phyloP scores from a whole-genome alignment of 306 rosid genomes.

The Casuarina equisetifolia region DNA sequence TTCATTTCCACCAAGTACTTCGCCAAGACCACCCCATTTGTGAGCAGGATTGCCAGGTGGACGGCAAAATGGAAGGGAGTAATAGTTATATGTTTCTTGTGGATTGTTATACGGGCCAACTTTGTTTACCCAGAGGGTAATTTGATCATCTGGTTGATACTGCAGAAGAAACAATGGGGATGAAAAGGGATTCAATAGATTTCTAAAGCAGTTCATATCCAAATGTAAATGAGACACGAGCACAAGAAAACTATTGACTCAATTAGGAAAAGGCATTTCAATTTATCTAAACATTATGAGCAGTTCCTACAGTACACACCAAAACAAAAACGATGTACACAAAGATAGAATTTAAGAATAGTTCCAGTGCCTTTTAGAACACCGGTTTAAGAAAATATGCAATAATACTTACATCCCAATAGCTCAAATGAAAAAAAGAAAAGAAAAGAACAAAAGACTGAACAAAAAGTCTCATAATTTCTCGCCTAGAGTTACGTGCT shows the following conservation, averaged over 20 bases:
- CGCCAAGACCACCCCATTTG: conserved; percentile 99
- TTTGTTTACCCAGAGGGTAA: conserved; percentile 96
- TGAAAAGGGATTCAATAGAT: not conserved
- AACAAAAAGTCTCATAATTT: not conserved
- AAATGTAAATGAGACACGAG: not conserved
- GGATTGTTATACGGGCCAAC: conserved; percentile 99
- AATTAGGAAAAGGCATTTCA: not conserved
- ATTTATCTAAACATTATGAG: not conserved
- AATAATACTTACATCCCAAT: not conserved
- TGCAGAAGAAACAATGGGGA: conserved; percentile 41
- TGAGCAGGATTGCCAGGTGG: conserved; percentile 61
- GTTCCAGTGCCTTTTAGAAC: not conserved
- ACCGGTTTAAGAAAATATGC: not conserved
- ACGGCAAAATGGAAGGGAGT: conserved; percentile 89
- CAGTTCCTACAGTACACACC: not conserved
- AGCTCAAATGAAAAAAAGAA: too few relatives aligned
- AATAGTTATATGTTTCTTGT: conserved; percentile 96
- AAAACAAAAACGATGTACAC: not conserved
- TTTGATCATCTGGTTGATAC: conserved; percentile 66
- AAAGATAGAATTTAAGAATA: not conserved
- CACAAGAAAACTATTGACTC: not conserved
- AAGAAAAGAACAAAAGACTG: not conserved
- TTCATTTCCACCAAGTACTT: conserved; percentile 96
- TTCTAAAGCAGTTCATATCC: not conserved
- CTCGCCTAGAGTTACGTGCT: not conserved